A percentile compares a stretch with the other conserved stretches of the same genome.
Evolutionary conservation across 202 grass and related monocot species (phyloP).

Genomic region (Sporobolus alterniflorus): DNA sequence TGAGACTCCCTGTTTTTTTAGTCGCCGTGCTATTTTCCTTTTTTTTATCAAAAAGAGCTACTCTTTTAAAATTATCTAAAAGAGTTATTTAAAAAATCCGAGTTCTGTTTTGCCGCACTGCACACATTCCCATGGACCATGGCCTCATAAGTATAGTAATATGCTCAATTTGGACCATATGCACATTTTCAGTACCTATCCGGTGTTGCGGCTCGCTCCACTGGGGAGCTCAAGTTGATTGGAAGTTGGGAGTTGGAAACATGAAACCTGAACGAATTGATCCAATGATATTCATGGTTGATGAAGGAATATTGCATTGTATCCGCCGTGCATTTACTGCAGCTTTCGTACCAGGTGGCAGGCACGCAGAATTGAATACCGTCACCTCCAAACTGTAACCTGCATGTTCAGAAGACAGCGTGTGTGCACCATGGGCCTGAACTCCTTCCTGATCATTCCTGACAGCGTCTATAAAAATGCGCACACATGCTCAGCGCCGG

Average conservation of each 20-base stretch:
- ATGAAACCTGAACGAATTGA: neutral
- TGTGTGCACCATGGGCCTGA: neutral
- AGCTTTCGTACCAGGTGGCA: constrained; percentile 1
- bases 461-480: constrained; percentile 20
- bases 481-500: neutral
- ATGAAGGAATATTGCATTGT: too few species aligned
- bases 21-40: too few species aligned
- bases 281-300: neutral
- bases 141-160: too few species aligned
- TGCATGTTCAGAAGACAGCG: neutral
- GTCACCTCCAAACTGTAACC: constrained; percentile 11
- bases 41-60: too few species aligned
- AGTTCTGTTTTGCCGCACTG: too few species aligned
- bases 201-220: neutral
- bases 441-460: neutral
- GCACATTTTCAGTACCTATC: neutral
- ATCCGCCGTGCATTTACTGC: neutral
- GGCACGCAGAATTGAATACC: neutral
- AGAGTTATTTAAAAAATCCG: too few species aligned
- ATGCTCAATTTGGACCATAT: too few species aligned
- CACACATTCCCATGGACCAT: too few species aligned
- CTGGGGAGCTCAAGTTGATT: neutral
- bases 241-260: neutral
- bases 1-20: too few species aligned
- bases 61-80: too few species aligned